Conservation (phyloP, 2,329 filamentous ascomycete species). For the Ophiostoma sp. region DNA sequence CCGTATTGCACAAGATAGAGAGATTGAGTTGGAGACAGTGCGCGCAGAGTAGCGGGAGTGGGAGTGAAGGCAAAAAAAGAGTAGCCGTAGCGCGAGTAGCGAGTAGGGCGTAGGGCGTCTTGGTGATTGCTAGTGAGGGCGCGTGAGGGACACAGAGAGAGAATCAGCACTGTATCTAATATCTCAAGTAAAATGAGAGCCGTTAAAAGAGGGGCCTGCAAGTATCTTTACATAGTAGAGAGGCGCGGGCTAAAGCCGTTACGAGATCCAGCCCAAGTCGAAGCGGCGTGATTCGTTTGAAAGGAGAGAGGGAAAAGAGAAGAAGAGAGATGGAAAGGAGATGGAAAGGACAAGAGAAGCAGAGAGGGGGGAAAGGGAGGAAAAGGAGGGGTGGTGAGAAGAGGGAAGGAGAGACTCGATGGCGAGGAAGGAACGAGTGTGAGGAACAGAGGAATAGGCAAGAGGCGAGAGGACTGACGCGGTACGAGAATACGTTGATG, state of each 20-base stretch:
- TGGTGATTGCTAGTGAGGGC: too few relatives aligned
- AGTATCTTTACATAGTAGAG: neutral
- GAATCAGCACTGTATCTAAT: neutral
- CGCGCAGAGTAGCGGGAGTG: neutral
- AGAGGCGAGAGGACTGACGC: neutral
- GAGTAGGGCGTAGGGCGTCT: too few relatives aligned
- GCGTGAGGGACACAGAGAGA: neutral
- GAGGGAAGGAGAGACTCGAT: neutral
- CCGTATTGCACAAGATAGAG: constrained; percentile 16
- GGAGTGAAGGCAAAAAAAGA: neutral
- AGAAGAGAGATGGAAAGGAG: neutral
- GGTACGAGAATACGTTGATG: constrained; percentile 2
- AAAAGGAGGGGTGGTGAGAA: constrained; percentile 6
- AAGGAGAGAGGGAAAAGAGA: neutral
- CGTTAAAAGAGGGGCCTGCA: constrained; percentile 6
- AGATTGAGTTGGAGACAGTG: neutral
- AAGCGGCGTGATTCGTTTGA: neutral
- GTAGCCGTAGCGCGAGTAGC: neutral
- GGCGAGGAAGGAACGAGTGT: neutral
- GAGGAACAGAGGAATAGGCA: neutral
- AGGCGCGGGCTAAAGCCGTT: neutral
- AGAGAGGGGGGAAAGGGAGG: neutral
- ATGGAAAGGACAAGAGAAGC: neutral
- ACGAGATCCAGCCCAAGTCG: neutral
- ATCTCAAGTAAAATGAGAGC: neutral